These are phyloP conservation scores for Paramecium sonneborni DNA, from an alignment of 73 alveolate genomes.

Conservation along the genomic window DNA sequence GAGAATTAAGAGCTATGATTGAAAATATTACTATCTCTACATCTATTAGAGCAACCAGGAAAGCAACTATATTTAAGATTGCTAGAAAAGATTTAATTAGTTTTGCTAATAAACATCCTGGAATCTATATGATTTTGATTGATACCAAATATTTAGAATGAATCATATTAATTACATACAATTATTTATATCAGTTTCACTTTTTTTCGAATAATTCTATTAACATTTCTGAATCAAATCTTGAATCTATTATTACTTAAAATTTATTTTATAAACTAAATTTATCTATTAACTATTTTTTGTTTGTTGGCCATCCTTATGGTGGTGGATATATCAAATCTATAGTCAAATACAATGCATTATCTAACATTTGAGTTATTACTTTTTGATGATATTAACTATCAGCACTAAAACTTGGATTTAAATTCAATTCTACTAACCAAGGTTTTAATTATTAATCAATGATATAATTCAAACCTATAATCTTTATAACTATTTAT, in stretches of 20 bases:
- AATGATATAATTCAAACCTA: background rate
- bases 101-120: conserved; percentile 64
- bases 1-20: conserved; percentile 53
- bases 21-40: conserved; percentile 53
- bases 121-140: conserved; percentile 23
- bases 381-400: background rate
- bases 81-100: conserved; percentile 42
- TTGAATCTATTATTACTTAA: background rate
- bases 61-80: conserved; percentile 57
- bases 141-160: conserved; percentile 63
- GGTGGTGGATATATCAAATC: conserved; percentile 56
- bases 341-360: background rate
- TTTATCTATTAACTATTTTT: background rate
- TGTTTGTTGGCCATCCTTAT: conserved; percentile 2
- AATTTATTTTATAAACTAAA: background rate
- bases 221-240: conserved; percentile 8
- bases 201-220: background rate
- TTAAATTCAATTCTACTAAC: conserved; percentile 14
- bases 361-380: conserved; percentile 5
- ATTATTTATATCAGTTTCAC: background rate
- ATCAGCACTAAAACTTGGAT: background rate
- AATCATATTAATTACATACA: background rate
- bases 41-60: conserved; percentile 60
- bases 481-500: background rate
- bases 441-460: conserved; percentile 36